phyloP scores from a whole-genome alignment of 768 basidiomycete species.

The Pulveroboletus sp. region DNA sequence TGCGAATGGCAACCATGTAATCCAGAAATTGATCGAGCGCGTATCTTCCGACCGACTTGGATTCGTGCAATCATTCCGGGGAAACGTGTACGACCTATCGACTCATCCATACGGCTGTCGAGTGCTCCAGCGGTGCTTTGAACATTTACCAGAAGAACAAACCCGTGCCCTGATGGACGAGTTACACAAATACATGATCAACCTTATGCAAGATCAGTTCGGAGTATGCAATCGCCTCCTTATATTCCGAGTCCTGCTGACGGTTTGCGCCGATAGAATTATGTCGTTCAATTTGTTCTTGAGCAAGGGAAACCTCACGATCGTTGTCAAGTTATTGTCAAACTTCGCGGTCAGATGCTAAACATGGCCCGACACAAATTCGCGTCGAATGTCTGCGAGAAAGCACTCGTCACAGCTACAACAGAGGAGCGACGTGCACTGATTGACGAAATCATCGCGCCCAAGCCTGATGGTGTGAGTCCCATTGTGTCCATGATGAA shows the following conservation, averaged over 20 bases:
- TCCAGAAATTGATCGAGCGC: conserved; percentile 85
- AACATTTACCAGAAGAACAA: conserved; percentile 70
- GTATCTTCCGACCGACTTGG: conserved; percentile 73
- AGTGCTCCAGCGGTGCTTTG: conserved; percentile 90
- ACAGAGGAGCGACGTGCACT: conserved; percentile 62
- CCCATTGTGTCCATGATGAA: conserved; percentile 72
- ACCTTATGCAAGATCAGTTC: conserved; percentile 88
- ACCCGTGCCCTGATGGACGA: conserved; percentile 78
- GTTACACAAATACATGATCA: conserved; percentile 64
- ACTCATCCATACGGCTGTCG: conserved; percentile 93
- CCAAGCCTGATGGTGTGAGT: conserved; percentile 64
- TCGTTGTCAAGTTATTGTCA: conserved; percentile 58
- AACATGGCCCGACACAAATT: conserved; percentile 86
- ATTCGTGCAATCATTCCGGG: conserved; percentile 74
- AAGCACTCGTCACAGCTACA: conserved; percentile 71
- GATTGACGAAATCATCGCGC: conserved; percentile 78
- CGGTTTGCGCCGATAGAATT: conserved; percentile 57
- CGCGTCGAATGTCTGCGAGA: conserved; percentile 95
- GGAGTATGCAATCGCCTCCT: conserved; percentile 53
- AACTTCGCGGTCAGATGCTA: conserved; percentile 75
- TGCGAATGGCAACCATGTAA: conserved; percentile 92
- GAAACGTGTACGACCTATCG: conserved; percentile 76
- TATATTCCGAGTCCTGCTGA: background rate
- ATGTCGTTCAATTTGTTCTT: conserved; percentile 92
- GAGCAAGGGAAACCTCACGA: conserved; percentile 76